Conservation (phyloP, 2,329 filamentous ascomycete species). For the Arthrobotrys sphaeroides region DNA sequence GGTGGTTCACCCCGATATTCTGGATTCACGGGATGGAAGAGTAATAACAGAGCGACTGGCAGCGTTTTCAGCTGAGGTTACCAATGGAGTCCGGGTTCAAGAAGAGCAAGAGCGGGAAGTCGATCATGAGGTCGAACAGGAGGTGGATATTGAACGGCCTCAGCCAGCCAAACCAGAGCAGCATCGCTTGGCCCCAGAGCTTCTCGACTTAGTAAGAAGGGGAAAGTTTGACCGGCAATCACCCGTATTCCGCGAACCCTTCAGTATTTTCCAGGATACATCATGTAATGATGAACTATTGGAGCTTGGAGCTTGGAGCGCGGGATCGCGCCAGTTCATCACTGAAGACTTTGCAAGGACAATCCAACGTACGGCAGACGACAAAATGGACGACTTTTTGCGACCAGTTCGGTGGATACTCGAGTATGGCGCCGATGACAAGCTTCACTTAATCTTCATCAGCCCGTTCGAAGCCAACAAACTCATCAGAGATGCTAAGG, state of each 20-base stretch:
- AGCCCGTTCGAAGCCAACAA: slow-evolving; percentile 71
- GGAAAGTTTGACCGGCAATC: slow-evolving; percentile 54
- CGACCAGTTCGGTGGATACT: slow-evolving; percentile 61
- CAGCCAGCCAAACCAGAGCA: slow-evolving; percentile 55
- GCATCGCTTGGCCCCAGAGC: slow-evolving; percentile 62
- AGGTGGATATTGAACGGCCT: slow-evolving; percentile 68
- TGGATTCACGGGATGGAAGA: slow-evolving; percentile 47
- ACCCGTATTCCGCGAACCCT: not conserved
- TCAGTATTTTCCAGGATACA: slow-evolving; percentile 22
- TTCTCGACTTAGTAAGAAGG: slow-evolving; percentile 30
- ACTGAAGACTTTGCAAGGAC: slow-evolving; percentile 67
- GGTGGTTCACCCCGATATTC: not conserved
- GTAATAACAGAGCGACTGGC: slow-evolving; percentile 61
- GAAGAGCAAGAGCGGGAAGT: slow-evolving; percentile 78
- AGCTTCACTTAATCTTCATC: slow-evolving; percentile 62
- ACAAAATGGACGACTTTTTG: slow-evolving; percentile 64
- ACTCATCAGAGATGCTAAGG: slow-evolving; percentile 63
- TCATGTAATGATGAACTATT: slow-evolving; percentile 46
- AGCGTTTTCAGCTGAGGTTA: slow-evolving; percentile 10
- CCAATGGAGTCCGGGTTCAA: slow-evolving; percentile 55
- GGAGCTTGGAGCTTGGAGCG: slow-evolving; percentile 60
- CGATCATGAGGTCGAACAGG: slow-evolving; percentile 71
- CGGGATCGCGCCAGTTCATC: slow-evolving; percentile 61
- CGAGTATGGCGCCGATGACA: not conserved
- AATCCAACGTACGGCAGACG: slow-evolving; percentile 57